These are phyloP conservation scores for Domatiomyces globalis DNA, from an alignment of 2,329 filamentous ascomycete species.

Conservation along the genomic window DNA sequence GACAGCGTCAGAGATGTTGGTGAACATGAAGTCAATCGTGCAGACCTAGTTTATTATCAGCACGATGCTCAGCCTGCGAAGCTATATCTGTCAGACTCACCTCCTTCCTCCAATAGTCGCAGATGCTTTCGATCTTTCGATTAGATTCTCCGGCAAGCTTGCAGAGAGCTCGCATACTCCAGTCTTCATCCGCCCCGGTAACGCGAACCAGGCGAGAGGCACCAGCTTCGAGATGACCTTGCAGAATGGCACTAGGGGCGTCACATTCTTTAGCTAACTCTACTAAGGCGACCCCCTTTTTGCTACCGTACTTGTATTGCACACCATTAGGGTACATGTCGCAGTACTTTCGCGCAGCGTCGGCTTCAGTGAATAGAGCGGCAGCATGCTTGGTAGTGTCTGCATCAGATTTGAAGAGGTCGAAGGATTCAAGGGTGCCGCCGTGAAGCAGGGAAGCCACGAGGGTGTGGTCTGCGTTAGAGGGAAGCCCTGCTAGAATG, in stretches of 20 bases:
- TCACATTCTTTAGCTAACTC: slow-evolving; percentile 28
- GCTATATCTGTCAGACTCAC: slow-evolving; percentile 22
- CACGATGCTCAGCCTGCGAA: not conserved
- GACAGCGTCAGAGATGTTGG: slow-evolving; percentile 32
- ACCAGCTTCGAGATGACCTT: slow-evolving; percentile 27
- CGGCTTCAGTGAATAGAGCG: slow-evolving; percentile 25
- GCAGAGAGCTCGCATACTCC: slow-evolving; percentile 25
- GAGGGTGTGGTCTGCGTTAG: slow-evolving; percentile 20
- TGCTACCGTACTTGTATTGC: slow-evolving; percentile 20
- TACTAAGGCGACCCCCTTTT: slow-evolving; percentile 22
- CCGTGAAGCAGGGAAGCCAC: slow-evolving; percentile 27
- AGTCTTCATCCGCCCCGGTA: slow-evolving; percentile 28
- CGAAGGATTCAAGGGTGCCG: slow-evolving; percentile 25
- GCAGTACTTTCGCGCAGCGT: slow-evolving; percentile 25
- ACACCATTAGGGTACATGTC: slow-evolving; percentile 27
- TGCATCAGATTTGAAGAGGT: slow-evolving; percentile 1
- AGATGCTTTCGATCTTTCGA: slow-evolving; percentile 33
- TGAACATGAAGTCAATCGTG: slow-evolving; percentile 36
- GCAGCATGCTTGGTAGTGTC: slow-evolving; percentile 16
- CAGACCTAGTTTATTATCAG: slow-evolving; percentile 22
- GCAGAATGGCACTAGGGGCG: slow-evolving; percentile 28
- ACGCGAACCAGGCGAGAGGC: slow-evolving; percentile 35
- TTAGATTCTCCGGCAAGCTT: slow-evolving; percentile 23
- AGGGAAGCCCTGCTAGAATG: slow-evolving; percentile 26
- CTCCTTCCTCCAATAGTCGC: slow-evolving; percentile 27